Base-by-base conservation (phyloP, 2,329 filamentous ascomycete species). In the Colletotrichum acutatum region DNA sequence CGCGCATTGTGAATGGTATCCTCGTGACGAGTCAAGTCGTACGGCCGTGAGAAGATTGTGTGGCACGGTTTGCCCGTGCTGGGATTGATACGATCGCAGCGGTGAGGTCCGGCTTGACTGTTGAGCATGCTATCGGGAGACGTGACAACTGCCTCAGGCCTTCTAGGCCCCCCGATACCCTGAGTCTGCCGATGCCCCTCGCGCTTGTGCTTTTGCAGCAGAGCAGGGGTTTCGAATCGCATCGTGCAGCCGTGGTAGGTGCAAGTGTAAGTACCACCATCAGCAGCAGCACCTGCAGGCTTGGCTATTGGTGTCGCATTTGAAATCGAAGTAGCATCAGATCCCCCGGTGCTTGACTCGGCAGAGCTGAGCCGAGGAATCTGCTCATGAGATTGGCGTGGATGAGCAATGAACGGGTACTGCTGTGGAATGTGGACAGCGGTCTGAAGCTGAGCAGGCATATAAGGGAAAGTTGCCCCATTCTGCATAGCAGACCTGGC, bases 1-100 rank as follows among this genome's bases (percentile, higher is more conserved):
- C 94, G 91, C 1, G 92, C 92, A 78, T 98, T 98, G 88, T 98
- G 97, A 76, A 98, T 98, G 0, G 97, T 98, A 76, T 98, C 96
- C 82, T 99, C 97, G 80, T 99, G 97, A 26, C 97, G 90, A 0
- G 97, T 99, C 65, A 99, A 88, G 82, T 99, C 97, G 86, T 99
- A 99, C 1, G 97, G 97, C 24, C 97, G 89, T 0, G 96, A 98
- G 83, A 99, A 98, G 66, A 98, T 88, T 0, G 95, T 97, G 81
- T 94, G 96, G 88, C 97, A 98, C 0, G 95, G 93, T 85, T 98
- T 98, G 75, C 95, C 94, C 0, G 97, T 98, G 75, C 94, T 96
- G 1, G 96, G 96, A 83, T 98, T 98, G 84, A 96, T 94, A 76
- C 95, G 91, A 79, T 95, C 94, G 83, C 97, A 99, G 78, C 92